Percentiles rank a stretch among this genome's conserved stretches.
Conservation (phyloP, 2,329 filamentous ascomycete genomes). For the Xylaria sp. region DNA sequence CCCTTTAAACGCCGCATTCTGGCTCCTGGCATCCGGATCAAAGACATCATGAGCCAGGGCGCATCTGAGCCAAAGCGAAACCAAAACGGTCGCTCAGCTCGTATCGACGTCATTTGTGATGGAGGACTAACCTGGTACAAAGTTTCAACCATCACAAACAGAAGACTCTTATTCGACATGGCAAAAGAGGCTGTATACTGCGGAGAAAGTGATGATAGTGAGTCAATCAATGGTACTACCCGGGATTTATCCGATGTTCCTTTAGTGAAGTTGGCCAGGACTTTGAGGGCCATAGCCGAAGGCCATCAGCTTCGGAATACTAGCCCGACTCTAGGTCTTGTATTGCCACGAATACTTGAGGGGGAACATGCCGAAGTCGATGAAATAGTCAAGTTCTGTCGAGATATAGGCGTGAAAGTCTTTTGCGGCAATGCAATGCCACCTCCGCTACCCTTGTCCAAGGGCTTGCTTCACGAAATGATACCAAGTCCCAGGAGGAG, state of each 20-base stretch:
- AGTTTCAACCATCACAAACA: conserved; percentile 49
- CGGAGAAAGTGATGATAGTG: conserved; percentile 45
- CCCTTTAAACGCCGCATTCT: conserved; percentile 42
- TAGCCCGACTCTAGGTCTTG: conserved; percentile 40
- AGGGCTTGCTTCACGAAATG: conserved; percentile 43
- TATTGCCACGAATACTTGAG: conserved; percentile 46
- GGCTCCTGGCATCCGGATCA: conserved; percentile 46
- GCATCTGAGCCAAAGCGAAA: conserved; percentile 41
- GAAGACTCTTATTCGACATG: conserved; percentile 46
- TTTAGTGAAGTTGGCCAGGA: conserved; percentile 45
- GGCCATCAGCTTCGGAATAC: conserved; percentile 46
- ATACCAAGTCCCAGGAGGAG: conserved; percentile 43
- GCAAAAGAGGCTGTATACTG: conserved; percentile 48
- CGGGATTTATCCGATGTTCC: conserved; percentile 44
- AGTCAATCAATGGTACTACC: conserved; percentile 21
- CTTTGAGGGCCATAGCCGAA: conserved; percentile 41
- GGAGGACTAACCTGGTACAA: conserved; percentile 48
- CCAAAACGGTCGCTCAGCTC: conserved; percentile 36
- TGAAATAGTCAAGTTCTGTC: conserved; percentile 42
- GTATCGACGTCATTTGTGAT: conserved; percentile 47
- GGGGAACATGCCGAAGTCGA: conserved; percentile 43
- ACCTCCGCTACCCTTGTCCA: conserved; percentile 37
- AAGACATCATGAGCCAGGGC: conserved; percentile 41
- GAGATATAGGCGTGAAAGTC: conserved; percentile 42
- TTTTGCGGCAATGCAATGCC: conserved; percentile 41